Evolutionary conservation across 2,329 filamentous ascomycete species (phyloP).

Genomic region (Talaromyces atroroseus): DNA sequence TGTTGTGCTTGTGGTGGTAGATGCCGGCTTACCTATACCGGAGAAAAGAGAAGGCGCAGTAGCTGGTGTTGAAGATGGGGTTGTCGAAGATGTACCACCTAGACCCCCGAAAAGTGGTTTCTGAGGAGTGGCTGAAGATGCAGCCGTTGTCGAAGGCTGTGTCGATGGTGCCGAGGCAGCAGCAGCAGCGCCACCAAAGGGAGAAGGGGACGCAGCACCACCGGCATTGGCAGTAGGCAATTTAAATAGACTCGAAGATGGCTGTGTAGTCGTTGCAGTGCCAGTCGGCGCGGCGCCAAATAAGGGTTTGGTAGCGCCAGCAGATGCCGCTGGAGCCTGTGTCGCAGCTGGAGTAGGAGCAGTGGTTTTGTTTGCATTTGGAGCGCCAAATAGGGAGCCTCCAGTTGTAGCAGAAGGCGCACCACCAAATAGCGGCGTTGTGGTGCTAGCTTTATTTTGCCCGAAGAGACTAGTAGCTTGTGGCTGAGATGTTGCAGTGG

Average conservation of each 20-base stretch:
- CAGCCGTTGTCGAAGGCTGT: conserved; percentile 20
- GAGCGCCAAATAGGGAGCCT: conserved; percentile 26
- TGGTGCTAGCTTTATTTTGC: conserved; percentile 14
- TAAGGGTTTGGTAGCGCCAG: conserved; percentile 23
- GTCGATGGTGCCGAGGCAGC: conserved; percentile 14
- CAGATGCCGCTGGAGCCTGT: conserved; percentile 19
- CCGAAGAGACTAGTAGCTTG: conserved; percentile 25
- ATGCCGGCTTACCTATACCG: conserved; percentile 22
- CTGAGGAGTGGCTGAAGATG: conserved; percentile 29
- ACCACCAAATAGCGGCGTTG: conserved; percentile 26
- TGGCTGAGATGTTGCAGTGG: conserved; percentile 21
- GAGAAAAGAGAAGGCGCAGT: conserved; percentile 27
- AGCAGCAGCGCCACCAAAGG: conserved; percentile 5
- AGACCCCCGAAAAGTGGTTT: conserved; percentile 29
- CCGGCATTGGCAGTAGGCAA: conserved; percentile 21
- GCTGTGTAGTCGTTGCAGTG: conserved; percentile 18
- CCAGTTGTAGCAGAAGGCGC: conserved; percentile 16
- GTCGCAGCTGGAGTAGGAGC: conserved; percentile 20
- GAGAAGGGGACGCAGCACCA: conserved; percentile 5
- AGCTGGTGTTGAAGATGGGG: conserved; percentile 27
- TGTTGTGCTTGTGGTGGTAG: conserved; percentile 20
- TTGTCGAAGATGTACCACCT: conserved; percentile 26
- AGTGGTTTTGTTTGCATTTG: conserved; percentile 27
- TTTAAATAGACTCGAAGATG: conserved; percentile 25
- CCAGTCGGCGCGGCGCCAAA: conserved; percentile 21